Evolutionary conservation across 2,329 filamentous ascomycete genomes (phyloP).

Genomic region (Colletotrichum tofieldiae): DNA sequence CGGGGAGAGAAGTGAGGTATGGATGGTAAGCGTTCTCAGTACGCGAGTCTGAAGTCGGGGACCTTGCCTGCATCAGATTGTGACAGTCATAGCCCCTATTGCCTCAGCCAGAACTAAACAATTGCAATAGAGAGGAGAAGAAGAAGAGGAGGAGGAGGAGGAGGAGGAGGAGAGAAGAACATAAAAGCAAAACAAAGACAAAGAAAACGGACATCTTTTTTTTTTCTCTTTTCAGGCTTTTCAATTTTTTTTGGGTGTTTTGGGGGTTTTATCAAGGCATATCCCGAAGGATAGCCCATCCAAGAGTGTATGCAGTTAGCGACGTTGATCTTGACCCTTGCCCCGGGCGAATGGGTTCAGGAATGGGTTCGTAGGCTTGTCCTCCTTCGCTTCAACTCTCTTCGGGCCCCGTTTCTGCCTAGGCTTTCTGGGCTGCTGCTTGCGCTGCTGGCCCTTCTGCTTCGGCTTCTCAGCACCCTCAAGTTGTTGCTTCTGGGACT

Average conservation of each 20-base stretch:
- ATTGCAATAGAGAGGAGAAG: not conserved
- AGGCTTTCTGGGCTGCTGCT: not conserved
- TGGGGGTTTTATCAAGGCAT: not conserved
- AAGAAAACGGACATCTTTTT: not conserved
- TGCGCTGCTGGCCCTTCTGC: not conserved
- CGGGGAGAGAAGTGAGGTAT: not conserved
- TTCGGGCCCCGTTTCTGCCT: not conserved
- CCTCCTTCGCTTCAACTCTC: not conserved
- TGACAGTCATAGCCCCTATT: not conserved
- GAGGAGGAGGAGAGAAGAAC: not conserved
- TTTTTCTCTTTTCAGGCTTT: constrained; percentile 8
- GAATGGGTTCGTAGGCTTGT: not conserved
- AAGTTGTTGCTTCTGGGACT: not conserved
- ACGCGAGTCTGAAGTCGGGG: not conserved
- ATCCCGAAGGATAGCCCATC: not conserved
- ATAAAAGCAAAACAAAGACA: constrained; percentile 1
- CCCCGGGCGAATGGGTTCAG: not conserved
- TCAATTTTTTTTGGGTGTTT: constrained; percentile 18
- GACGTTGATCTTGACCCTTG: not conserved
- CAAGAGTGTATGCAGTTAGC: not conserved
- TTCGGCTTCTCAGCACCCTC: not conserved
- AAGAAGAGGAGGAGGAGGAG: not conserved
- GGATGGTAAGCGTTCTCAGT: not conserved
- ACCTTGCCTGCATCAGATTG: constrained; percentile 1
- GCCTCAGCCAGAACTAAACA: constrained; percentile 10